Base-by-base conservation (phyloP, 2,329 filamentous ascomycete species). In the Magnaporthales sp. region DNA sequence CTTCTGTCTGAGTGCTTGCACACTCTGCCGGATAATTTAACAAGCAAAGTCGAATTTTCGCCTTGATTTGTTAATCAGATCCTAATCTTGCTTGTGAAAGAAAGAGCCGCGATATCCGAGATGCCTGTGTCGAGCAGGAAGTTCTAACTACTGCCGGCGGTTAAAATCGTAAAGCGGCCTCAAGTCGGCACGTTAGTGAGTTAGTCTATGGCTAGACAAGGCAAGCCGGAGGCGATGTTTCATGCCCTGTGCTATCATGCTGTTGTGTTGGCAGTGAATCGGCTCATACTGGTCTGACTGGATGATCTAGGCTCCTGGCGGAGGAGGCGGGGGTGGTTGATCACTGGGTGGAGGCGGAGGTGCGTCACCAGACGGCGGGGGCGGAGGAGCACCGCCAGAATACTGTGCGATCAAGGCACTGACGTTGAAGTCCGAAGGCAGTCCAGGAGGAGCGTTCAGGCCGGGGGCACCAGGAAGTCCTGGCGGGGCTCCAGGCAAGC, bases 401-500 rank as follows among this genome's bases (percentile, higher is more conserved):
- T 77, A 91, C 73, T 88, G 87, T 75, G 90, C 86, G 71, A 90
- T 88, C 68, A 91, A 80, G 65, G 86, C 85, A 73, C 84, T 88
- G 68, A 89, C 79, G 51, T 84, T 88, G 68, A 89, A 79, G 51
- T 85, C 86, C 68, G 83, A 83, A 58, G 77, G 77, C 27, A 85
- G 78, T 68, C 79, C 83, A 71, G 85, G 82, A 32, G 83, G 83
- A 67, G 80, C 82, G 67, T 69, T 69, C 4, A 71, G 63, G 24
- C 73, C 70, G 67, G 73, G 30, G 22, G 72, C 70, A 46, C 68
- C 69, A 5, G 68, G 68, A 5, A 68, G 69, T 22, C 69, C 68
- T 5, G 68, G 65, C 3, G 70, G 65, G 13, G 58, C 58, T 24
- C 46, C 63, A 3, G 51, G 32, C 10, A 64, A 26, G 11, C 63